Base-by-base conservation (phyloP, 2,329 filamentous ascomycete species). In the Fusarium subglutinans region DNA sequence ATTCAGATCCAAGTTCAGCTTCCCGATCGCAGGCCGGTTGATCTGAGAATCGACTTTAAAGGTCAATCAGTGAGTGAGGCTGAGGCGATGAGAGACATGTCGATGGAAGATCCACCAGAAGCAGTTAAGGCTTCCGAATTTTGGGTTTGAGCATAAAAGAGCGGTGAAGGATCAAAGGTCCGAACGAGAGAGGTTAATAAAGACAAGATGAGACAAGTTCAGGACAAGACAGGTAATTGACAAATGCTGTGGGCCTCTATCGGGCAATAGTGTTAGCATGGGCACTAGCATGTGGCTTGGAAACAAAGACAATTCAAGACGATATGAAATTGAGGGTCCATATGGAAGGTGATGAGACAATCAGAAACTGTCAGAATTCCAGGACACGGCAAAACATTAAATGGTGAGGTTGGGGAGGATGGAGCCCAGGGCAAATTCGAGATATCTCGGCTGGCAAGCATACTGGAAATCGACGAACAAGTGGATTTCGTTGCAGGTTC, bases 111-210 rank as follows among this genome's bases (percentile, higher is more conserved):
- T 77, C 73, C 63, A 75, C 72, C 45, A 57, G 50, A 66, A 61
- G 22, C 37, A 69, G 65, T 64, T 22, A 66, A 74, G 63, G 69
- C 63, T 56, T 48, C 63, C 54, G 47, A 71, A 73, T 70, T 74
- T 72, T 66, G 68, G 67, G 69, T 75, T 72, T 72, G 60, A 72
- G 59, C 26, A 67, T 73, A 66, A 78, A 78, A 77, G 63, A 78
- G 76, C 76, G 76, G 76, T 78, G 76, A 74, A 74, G 75, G 51
- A 72, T 54, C 65, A 45, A 63, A 69, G 70, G 63, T 61, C 69
- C 58, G 48, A 73, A 75, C 69, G 48, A 70, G 69, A 67, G 56
- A 77, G 56, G 69, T 69, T 57, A 63, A 68, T 57, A 63, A 68
- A 70, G 61, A 66, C 67, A 57, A 74, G 72, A 70, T 58, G 67